phyloP scores from a whole-genome alignment of 1,284 basidiomycete species.

The Trametes versicolor region DNA sequence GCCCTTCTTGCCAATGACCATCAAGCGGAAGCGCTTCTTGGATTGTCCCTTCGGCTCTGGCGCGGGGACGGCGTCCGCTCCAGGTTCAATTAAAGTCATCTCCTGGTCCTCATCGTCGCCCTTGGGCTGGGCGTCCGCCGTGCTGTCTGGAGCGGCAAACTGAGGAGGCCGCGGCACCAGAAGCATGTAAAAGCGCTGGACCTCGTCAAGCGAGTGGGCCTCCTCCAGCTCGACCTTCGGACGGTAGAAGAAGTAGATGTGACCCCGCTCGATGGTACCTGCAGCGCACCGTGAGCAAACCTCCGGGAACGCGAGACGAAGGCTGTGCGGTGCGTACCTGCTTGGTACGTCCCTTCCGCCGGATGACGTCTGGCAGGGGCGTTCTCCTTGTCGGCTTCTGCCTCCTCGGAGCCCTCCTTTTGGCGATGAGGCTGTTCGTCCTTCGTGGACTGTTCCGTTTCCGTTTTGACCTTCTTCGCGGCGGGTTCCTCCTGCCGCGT shows the following conservation, averaged over 20 bases:
- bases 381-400: conserved; percentile 21
- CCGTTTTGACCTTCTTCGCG: conserved; percentile 20
- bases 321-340: conserved; percentile 37
- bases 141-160: conserved; percentile 44
- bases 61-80: conserved; percentile 60
- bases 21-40: conserved; percentile 60
- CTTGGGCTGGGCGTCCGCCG: conserved; percentile 31
- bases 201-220: conserved; percentile 65
- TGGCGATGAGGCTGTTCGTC: conserved; percentile 37
- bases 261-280: conserved; percentile 66
- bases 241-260: conserved; percentile 76
- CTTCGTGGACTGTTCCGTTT: conserved; percentile 1
- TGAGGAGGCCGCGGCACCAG: conserved; percentile 63
- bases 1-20: conserved; percentile 71
- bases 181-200: conserved; percentile 70
- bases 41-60: conserved; percentile 47
- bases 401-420: conserved; percentile 19
- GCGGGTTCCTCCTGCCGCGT: conserved; percentile 25
- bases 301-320: not conserved
- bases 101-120: conserved; percentile 44
- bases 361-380: conserved; percentile 22
- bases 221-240: conserved; percentile 68
- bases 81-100: conserved; percentile 53
- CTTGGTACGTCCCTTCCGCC: conserved; percentile 26
- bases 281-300: conserved; percentile 2